Conservation (phyloP, 163 green algal species). For the Scenedesmus sp. region DNA sequence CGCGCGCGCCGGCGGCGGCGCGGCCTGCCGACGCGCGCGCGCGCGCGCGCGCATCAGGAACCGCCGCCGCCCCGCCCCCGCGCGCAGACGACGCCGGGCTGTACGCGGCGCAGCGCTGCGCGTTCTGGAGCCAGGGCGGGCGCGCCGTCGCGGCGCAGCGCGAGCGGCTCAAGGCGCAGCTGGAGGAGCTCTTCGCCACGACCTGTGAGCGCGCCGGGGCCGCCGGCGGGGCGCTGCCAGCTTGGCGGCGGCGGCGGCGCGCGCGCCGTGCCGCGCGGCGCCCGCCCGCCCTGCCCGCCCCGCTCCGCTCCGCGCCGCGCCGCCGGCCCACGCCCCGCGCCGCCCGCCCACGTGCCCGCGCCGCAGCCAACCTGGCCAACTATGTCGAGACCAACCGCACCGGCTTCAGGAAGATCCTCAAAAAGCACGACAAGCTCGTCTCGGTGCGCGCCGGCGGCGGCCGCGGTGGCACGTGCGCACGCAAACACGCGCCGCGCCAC, state of each 20-base stretch:
- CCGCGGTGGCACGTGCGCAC: not conserved
- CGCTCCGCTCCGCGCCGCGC: slow-evolving; percentile 44
- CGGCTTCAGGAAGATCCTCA: slow-evolving; percentile 80
- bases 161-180: not conserved
- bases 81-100: too few relatives aligned
- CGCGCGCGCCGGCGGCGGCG: too few relatives aligned
- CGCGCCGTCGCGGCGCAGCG: too few relatives aligned
- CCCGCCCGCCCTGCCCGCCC: slow-evolving; percentile 18
- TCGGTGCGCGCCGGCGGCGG: slow-evolving; percentile 27
- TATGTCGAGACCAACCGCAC: slow-evolving; percentile 70
- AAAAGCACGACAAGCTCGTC: slow-evolving; percentile 82
- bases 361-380: slow-evolving; percentile 47
- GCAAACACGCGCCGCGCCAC: too few relatives aligned
- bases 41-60: too few relatives aligned
- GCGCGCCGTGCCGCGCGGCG: slow-evolving; percentile 16
- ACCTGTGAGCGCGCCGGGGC: too few relatives aligned
- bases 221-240: not conserved
- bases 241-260: too few relatives aligned
- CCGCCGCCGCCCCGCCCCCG: too few relatives aligned
- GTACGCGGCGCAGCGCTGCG: too few relatives aligned
- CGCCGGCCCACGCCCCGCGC: not conserved
- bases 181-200: not conserved
- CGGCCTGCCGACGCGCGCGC: too few relatives aligned
- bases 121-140: too few relatives aligned
- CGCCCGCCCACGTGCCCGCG: too few relatives aligned